A percentile compares a stretch with the other conserved stretches of the same genome.
Evolutionary conservation across 1,139 yeast species (phyloP).

Genomic region (Williopsis jadinii): DNA sequence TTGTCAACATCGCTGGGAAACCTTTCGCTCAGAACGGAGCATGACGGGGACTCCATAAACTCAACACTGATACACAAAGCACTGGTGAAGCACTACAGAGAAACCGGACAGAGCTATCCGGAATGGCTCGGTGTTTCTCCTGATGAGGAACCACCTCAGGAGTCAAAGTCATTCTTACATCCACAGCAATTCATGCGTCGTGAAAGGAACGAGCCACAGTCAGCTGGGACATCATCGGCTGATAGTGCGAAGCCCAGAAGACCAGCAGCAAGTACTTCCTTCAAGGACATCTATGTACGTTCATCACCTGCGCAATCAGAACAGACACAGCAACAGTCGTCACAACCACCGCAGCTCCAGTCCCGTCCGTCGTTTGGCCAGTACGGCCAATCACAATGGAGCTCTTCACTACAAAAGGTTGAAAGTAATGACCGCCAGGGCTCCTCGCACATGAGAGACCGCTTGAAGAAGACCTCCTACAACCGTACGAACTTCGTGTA

Average conservation of each 20-base stretch:
- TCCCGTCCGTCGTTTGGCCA: no score
- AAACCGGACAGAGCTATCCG: slow-evolving; percentile 29
- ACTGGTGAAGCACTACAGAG: slow-evolving; percentile 26
- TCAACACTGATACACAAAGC: slow-evolving; percentile 33
- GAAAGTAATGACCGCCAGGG: not conserved
- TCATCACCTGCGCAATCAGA: slow-evolving; percentile 1
- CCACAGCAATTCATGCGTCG: no score
- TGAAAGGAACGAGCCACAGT: no score
- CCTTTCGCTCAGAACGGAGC: slow-evolving; percentile 27
- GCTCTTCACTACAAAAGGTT: no score
- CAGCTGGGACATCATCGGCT: not conserved
- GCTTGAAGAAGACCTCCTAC: slow-evolving; percentile 20
- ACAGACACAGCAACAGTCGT: not conserved
- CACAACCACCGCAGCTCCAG: no score
- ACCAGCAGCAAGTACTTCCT: slow-evolving; percentile 10
- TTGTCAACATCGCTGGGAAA: slow-evolving; percentile 16
- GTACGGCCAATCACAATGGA: no score
- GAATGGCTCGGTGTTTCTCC: slow-evolving; percentile 34
- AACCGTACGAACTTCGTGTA: slow-evolving; percentile 13
- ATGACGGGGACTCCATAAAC: slow-evolving; percentile 31
- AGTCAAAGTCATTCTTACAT: slow-evolving; percentile 1
- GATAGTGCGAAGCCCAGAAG: slow-evolving; percentile 1
- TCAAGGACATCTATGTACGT: slow-evolving; percentile 13
- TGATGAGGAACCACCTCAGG: slow-evolving; percentile 3
- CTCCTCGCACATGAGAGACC: slow-evolving; percentile 14